Evolutionary conservation across 192 early-diverging fungal species (phyloP).

Genomic region (Gorgonomyces haynaldii): DNA sequence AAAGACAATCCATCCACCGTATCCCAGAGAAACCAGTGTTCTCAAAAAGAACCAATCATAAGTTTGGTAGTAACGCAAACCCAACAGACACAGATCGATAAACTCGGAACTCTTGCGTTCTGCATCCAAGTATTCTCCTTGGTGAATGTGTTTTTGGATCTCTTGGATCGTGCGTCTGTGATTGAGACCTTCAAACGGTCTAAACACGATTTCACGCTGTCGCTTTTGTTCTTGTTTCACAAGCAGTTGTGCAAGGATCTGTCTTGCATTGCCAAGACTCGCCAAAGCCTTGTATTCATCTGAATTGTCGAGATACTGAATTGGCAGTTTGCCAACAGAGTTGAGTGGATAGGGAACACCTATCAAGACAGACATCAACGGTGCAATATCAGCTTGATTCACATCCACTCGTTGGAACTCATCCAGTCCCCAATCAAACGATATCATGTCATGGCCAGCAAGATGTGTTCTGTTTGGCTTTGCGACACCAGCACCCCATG

Average conservation of each 20-base stretch:
- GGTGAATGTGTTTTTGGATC: conserved; percentile 52
- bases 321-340: conserved; percentile 83
- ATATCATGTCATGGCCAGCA: conserved; percentile 67
- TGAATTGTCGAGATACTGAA: conserved; percentile 60
- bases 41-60: conserved; percentile 94
- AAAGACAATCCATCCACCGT: conserved; percentile 81
- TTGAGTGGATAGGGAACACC: conserved; percentile 84
- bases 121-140: conserved; percentile 52
- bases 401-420: conserved; percentile 66
- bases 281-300: conserved; percentile 66
- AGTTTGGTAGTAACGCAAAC: conserved; percentile 90
- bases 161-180: background rate
- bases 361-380: conserved; percentile 82
- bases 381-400: conserved; percentile 90
- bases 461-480: conserved; percentile 39
- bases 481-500: conserved; percentile 87
- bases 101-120: conserved; percentile 52
- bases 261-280: conserved; percentile 66
- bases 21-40: conserved; percentile 68
- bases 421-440: conserved; percentile 55
- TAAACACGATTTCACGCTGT: conserved; percentile 66
- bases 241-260: conserved; percentile 76
- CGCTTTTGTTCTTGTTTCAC: conserved; percentile 73
- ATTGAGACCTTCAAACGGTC: conserved; percentile 55
- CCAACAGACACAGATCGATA: conserved; percentile 57